phyloP scores from a whole-genome alignment of 2,329 filamentous ascomycete genomes.

The Microsporum ferrugineum region DNA sequence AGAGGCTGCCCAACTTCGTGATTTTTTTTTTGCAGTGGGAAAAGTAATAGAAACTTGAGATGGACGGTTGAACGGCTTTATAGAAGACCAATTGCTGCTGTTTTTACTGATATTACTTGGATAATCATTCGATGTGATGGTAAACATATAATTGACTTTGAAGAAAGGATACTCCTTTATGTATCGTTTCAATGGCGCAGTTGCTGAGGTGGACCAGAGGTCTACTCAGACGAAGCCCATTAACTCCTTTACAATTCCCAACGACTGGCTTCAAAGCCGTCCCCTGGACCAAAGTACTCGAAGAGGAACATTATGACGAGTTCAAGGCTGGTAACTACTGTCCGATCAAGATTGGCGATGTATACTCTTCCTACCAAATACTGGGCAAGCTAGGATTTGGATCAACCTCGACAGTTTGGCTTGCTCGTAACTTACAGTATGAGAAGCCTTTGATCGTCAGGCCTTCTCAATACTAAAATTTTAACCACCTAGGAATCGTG shows the following conservation, averaged over 20 bases:
- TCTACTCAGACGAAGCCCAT: not conserved
- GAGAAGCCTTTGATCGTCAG: not conserved
- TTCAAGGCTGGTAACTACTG: constrained; percentile 23
- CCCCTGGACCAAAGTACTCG: constrained; percentile 14
- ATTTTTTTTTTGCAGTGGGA: no score
- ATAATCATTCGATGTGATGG: no score
- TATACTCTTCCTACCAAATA: constrained; percentile 21
- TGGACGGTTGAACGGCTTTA: no score
- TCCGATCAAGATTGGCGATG: constrained; percentile 23
- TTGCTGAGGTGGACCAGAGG: not conserved
- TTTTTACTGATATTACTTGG: no score
- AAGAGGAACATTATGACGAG: constrained; percentile 20
- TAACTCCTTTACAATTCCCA: constrained; percentile 16
- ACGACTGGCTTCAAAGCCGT: constrained; percentile 16
- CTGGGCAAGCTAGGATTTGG: constrained; percentile 25
- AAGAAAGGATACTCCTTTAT: no score
- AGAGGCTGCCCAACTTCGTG: no score
- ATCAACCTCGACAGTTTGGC: constrained; percentile 22
- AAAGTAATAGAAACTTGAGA: no score
- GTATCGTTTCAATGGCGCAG: not conserved
- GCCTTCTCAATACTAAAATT: not conserved
- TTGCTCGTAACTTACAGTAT: constrained; percentile 21
- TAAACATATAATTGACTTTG: no score
- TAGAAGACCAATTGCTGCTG: no score
- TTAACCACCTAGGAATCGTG: constrained; percentile 13